Percentiles rank a stretch among this genome's conserved stretches.
phyloP scores from a whole-genome alignment of 148 eudicot genomes.

The Selenicereus undatus region DNA sequence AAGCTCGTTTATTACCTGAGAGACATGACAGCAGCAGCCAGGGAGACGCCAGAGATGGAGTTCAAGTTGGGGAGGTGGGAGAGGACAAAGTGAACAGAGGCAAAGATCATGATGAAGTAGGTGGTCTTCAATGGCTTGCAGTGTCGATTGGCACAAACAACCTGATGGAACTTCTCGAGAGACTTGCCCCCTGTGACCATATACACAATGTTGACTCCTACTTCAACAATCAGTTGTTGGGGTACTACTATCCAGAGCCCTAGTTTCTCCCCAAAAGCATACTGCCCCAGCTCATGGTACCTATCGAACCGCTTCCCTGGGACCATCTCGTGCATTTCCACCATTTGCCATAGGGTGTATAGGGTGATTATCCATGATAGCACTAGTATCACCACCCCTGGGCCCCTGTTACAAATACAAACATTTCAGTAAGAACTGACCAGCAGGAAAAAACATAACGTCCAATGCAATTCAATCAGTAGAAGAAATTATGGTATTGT shows the following conservation, averaged over 20 bases:
- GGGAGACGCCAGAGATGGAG: conserved; percentile 33
- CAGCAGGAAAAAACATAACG: not conserved
- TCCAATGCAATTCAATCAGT: no score
- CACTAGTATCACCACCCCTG: conserved; percentile 31
- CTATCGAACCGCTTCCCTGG: conserved; percentile 36
- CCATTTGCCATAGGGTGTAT: conserved; percentile 42
- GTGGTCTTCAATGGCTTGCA: conserved; percentile 22
- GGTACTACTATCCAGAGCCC: conserved; percentile 41
- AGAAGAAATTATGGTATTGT: not conserved
- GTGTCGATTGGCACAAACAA: conserved; percentile 16
- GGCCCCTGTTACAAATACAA: conserved; percentile 26
- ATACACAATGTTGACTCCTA: conserved; percentile 36
- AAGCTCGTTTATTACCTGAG: conserved; percentile 21
- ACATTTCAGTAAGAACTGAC: not conserved
- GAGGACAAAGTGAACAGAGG: conserved; percentile 34
- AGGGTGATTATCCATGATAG: conserved; percentile 38
- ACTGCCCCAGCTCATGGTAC: conserved; percentile 37
- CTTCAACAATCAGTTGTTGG: conserved; percentile 33
- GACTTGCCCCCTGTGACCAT: conserved; percentile 39
- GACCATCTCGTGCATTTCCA: conserved; percentile 42
- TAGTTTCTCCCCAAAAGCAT: conserved; percentile 34
- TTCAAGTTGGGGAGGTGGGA: conserved; percentile 39
- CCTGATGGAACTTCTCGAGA: conserved; percentile 28
- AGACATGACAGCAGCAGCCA: conserved; percentile 40
- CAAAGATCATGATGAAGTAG: conserved; percentile 37